Evolutionary conservation across 78 protist genomes (phyloP).

Genomic region (Bigelowiella natans): DNA sequence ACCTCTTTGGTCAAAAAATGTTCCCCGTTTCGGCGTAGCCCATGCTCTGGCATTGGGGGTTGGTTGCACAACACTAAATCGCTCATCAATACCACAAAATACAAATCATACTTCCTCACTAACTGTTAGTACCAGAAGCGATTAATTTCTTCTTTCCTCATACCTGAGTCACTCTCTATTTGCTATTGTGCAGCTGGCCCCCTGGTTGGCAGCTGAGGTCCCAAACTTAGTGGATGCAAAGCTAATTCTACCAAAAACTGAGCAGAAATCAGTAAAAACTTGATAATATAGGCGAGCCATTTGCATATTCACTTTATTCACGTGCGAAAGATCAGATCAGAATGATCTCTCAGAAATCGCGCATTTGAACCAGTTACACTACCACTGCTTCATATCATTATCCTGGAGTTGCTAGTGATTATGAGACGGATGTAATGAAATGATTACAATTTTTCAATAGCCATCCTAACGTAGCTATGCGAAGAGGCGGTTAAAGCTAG

Average conservation of each 20-base stretch:
- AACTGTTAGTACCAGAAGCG: background rate
- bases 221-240: conserved; percentile 70
- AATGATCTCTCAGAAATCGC: too few relatives aligned
- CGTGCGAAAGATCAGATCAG: too few relatives aligned
- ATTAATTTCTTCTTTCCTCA: background rate
- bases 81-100: background rate
- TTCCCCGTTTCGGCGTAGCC: conserved; percentile 89
- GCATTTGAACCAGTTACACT: too few relatives aligned
- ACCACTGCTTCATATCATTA: too few relatives aligned
- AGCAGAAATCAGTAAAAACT: too few relatives aligned
- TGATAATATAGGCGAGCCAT: too few relatives aligned
- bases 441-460: too few relatives aligned
- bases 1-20: conserved; percentile 89
- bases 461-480: too few relatives aligned
- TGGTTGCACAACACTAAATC: background rate
- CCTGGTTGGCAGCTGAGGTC: conserved; percentile 93
- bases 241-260: background rate
- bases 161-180: background rate
- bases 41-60: conserved; percentile 92
- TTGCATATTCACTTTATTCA: too few relatives aligned
- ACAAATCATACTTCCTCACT: background rate
- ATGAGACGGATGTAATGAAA: too few relatives aligned
- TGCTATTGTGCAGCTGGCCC: conserved; percentile 81
- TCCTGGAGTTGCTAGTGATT: too few relatives aligned
- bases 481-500: too few relatives aligned